Conservation (phyloP, 2,329 filamentous ascomycete genomes). For the Erysiphe pulchra region DNA sequence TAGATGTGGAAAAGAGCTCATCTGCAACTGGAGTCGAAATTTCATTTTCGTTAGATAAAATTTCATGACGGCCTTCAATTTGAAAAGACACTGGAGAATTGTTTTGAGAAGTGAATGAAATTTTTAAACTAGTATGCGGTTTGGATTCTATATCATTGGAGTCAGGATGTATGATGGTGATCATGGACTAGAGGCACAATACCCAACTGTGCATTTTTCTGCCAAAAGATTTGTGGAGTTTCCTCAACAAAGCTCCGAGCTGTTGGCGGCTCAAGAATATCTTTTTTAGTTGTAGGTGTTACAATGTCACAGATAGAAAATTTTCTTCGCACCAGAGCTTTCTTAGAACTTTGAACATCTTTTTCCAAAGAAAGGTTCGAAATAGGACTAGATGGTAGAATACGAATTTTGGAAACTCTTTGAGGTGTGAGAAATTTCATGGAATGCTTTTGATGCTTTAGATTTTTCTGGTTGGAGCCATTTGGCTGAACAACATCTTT, state of each 20-base stretch:
- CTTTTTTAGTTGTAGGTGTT: background rate
- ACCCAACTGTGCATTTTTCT: background rate
- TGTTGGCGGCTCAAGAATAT: background rate
- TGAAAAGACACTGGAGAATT: background rate
- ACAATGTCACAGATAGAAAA: background rate
- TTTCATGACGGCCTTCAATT: background rate
- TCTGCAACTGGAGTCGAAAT: background rate
- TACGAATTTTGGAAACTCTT: background rate
- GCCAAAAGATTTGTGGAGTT: background rate
- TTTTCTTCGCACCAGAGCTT: background rate
- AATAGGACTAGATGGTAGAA: background rate
- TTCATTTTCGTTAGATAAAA: background rate
- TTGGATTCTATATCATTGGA: background rate
- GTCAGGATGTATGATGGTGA: background rate
- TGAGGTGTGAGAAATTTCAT: background rate
- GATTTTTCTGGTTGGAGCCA: background rate
- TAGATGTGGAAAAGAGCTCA: background rate
- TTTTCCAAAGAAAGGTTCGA: background rate
- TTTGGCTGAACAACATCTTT: slow-evolving; percentile 1
- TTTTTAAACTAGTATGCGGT: background rate
- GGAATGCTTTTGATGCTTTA: background rate
- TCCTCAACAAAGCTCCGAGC: background rate
- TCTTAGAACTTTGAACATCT: background rate
- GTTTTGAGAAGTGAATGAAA: background rate
- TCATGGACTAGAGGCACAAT: too few species aligned